phyloP scores from a whole-genome alignment of 2,329 filamentous ascomycete genomes.

The Colletotrichum theobromicola region DNA sequence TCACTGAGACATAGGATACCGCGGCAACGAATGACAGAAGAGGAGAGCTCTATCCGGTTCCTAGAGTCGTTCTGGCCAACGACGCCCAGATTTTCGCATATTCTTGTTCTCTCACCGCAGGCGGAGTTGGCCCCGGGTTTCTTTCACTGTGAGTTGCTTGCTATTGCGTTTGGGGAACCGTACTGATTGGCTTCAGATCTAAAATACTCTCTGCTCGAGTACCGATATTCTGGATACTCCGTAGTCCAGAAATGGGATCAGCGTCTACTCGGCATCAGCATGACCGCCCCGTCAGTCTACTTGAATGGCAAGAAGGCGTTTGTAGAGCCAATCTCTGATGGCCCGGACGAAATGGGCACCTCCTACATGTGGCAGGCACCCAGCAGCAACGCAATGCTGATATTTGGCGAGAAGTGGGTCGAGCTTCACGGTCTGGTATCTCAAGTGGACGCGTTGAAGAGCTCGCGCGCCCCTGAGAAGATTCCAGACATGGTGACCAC shows the following conservation, averaged over 20 bases:
- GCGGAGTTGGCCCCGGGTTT: constrained; percentile 81
- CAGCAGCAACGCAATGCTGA: constrained; percentile 79
- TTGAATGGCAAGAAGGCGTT: constrained; percentile 67
- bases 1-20: constrained; percentile 78
- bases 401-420: constrained; percentile 85
- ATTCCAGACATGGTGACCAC: constrained; percentile 46
- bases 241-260: constrained; percentile 50
- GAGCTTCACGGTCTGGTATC: constrained; percentile 84
- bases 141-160: constrained; percentile 68
- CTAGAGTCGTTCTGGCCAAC: constrained; percentile 88
- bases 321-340: constrained; percentile 38
- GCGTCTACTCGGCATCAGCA: constrained; percentile 77
- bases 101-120: constrained; percentile 85
- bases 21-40: constrained; percentile 61
- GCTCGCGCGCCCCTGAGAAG: constrained; percentile 30
- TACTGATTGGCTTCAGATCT: constrained; percentile 55
- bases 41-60: constrained; percentile 76
- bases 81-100: constrained; percentile 68
- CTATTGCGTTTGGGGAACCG: not conserved
- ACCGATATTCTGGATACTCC: constrained; percentile 68
- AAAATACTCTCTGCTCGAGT: constrained; percentile 78
- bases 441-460: constrained; percentile 57
- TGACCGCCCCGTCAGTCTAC: constrained; percentile 72
- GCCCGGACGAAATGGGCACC: constrained; percentile 42
- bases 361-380: constrained; percentile 88